Evolutionary conservation across 306 rosid genomes (phyloP), one percentile per base, ranked within the genome.

Genomic region (Cicer cuneatum): DNA sequence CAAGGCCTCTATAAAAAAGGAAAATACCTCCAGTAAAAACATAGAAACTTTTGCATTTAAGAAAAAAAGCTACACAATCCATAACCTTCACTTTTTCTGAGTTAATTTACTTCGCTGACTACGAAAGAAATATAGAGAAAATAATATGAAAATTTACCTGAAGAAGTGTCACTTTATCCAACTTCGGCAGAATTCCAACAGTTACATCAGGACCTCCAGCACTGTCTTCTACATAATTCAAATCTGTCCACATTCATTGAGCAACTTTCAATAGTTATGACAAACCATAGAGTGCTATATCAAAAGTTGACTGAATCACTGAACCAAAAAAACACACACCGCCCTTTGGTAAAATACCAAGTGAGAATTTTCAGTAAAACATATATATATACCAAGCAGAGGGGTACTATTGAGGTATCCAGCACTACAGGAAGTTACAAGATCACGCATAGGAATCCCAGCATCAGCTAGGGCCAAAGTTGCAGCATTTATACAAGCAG

Each of bases 191-290:
- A 83, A 86, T 81, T 58, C 97, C 98, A 7, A 91, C 82, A 15
- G 96, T 91, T 78, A 93, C 96, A 88, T 93, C 96, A 80, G 98
- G 85, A 58, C 97, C 98, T 57, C 98, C 96, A 69, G 97, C 97
- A 88, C 98, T 93, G 70, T 93, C 97, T 83, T 93, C 98, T 10
- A 86, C 89, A 66, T 93, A 91, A 78, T 91, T 93, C 87, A 93
- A 87, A 84, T 93, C 96, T 91, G 87, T 46, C 60, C 72, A 83
- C 53, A 70, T 71, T 65, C 45, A 78, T 19, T 48, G 42, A 68
- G 41, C 58, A 81, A 74, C 64, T 35, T 49, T 37, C 65, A 81
- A 52, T 58, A 51, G 39, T 53, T 65, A 70, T 15, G 43, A n/a
- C 1, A 6, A 60, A 38, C 35, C 61, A 19, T 24, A 64, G 61